These are phyloP conservation scores for Penicillium vulpinum DNA, from an alignment of 2,329 filamentous ascomycete species.

Conservation along the genomic window DNA sequence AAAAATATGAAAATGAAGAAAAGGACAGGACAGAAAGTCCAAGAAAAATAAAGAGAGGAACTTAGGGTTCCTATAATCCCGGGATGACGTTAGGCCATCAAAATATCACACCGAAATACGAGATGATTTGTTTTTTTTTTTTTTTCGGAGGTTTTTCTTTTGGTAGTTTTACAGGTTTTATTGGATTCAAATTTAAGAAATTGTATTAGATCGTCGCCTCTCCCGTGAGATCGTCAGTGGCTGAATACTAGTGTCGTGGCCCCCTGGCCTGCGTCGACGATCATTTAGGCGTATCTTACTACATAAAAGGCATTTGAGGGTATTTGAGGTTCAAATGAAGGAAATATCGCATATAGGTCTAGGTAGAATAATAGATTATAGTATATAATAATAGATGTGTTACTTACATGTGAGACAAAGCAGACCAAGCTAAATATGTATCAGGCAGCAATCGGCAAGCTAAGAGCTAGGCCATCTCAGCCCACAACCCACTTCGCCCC, in stretches of 20 bases:
- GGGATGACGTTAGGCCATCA: conserved; percentile 13
- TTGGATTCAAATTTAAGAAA: neutral
- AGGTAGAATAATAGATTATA: neutral
- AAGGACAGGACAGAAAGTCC: neutral
- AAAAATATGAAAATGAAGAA: neutral
- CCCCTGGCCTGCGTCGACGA: conserved; percentile 15
- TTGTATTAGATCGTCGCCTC: conserved; percentile 3
- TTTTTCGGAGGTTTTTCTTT: neutral
- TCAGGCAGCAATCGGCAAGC: neutral
- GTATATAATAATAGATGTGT: neutral
- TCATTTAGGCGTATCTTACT: conserved; percentile 4
- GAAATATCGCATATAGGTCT: too few species aligned
- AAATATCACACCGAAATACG: neutral
- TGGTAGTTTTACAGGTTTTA: neutral
- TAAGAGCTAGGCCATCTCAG: neutral
- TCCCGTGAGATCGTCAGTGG: conserved; percentile 27
- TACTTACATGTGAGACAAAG: neutral
- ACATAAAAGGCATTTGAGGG: too few species aligned
- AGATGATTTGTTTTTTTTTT: neutral
- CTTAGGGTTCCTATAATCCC: neutral
- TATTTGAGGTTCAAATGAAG: neutral
- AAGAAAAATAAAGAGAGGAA: neutral
- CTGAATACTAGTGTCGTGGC: conserved; percentile 14
- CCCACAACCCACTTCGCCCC: neutral
- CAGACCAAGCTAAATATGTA: neutral